A percentile compares a stretch with the other conserved stretches of the same genome.
Conservation (phyloP, 371 early-diverging fungal species). For the Sanchytrium tribonematis region DNA sequence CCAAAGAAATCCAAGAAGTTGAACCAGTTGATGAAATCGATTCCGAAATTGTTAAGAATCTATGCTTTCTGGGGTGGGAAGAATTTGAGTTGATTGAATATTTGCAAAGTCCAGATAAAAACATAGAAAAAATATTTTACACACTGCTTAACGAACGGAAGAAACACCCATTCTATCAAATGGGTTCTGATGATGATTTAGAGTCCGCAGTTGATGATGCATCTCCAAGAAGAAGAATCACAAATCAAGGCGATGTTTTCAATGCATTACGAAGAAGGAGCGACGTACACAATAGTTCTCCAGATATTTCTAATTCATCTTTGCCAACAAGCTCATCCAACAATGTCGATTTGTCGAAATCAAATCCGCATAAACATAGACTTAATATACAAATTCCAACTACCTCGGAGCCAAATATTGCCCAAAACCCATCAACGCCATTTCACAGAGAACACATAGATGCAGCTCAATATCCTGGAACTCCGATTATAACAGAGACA, state of each 20-base stretch:
- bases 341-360: background rate
- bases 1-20: constrained; percentile 2
- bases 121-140: constrained; percentile 1
- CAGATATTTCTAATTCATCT: constrained; percentile 1
- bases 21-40: constrained; percentile 13
- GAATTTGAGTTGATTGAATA: constrained; percentile 14
- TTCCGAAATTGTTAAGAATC: constrained; percentile 15
- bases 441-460: background rate
- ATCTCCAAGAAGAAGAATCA: background rate
- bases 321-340: background rate
- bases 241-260: background rate
- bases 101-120: constrained; percentile 11
- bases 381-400: background rate
- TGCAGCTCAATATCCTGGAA: background rate
- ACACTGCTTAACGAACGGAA: background rate
- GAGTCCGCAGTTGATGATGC: background rate
- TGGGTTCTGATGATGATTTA: background rate
- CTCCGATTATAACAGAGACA: background rate
- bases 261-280: background rate
- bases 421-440: background rate
- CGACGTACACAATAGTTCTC: background rate
- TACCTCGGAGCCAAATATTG: background rate
- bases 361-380: background rate
- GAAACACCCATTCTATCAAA: background rate
- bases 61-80: constrained; percentile 17